phyloP scores from a whole-genome alignment of 352 stramenopile genomes.

The Achlya hypogyna region DNA sequence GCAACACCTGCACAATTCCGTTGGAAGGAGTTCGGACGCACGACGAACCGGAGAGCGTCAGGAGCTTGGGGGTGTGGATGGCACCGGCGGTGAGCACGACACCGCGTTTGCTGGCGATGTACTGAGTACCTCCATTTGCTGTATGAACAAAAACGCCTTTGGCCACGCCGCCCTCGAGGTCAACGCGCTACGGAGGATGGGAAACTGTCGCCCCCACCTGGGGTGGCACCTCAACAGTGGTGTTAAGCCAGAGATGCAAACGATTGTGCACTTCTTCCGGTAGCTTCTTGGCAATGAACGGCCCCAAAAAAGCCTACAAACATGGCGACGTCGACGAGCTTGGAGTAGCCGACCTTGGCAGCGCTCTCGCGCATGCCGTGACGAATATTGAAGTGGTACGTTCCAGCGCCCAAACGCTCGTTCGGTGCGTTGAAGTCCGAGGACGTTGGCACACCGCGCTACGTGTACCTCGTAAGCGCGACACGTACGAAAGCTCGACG shows the following conservation, averaged over 20 bases:
- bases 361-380: conserved; percentile 76
- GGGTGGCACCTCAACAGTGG: conserved; percentile 38
- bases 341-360: conserved; percentile 18
- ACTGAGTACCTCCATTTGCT: background rate
- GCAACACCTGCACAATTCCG: conserved; percentile 28
- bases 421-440: conserved; percentile 77
- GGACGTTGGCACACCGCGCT: conserved; percentile 40
- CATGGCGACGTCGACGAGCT: background rate
- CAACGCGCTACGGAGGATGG: background rate
- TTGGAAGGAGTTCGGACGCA: background rate
- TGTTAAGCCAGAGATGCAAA: conserved; percentile 47
- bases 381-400: conserved; percentile 84
- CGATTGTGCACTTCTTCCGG: conserved; percentile 32
- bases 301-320: conserved; percentile 46
- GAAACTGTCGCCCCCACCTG: background rate
- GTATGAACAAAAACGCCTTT: conserved; percentile 36
- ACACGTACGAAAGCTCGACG: background rate
- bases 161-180: conserved; percentile 5
- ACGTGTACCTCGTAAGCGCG: background rate
- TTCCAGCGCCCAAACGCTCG: conserved; percentile 55
- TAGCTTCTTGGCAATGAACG: conserved; percentile 24
- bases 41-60: conserved; percentile 48
- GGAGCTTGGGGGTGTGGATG: conserved; percentile 80
- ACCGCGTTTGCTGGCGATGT: conserved; percentile 1
- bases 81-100: conserved; percentile 70